Evolutionary conservation across 352 stramenopile species (phyloP), one percentile per base, ranked within the genome.

Genomic region (Plasmopara viticola): DNA sequence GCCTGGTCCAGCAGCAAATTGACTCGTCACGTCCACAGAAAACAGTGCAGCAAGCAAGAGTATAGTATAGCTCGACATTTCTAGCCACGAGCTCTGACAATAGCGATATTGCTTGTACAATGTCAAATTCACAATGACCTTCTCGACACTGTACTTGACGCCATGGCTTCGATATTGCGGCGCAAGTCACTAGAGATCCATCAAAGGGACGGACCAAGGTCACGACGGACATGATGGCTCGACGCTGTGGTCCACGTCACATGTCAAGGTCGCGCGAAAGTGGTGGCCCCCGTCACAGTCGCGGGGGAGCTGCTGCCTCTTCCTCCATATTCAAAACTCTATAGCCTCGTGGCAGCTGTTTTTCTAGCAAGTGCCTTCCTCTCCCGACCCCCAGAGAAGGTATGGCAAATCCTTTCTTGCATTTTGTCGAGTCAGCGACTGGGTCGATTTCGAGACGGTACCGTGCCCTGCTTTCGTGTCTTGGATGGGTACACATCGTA

Each of bases 401-500:
- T 20, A 9, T 53, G 35, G 52, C 58, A 65, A 65, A 65, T 61
- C 58, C 47, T 57, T 57, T 40, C 52, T 58, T 52, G 52, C 47
- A 20, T 37, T 20, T 25, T 38, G 5, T 18, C 2, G 28, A 37
- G 12, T 39, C 25, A 64, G 57, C 60, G 44, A 33, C 53, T 14
- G 9, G 13, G 37, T 37, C 13, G 25, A 10, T 18, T 44, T 50
- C 51, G 51, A 64, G 41, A 66, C 58, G 53, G 53, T 65, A 58
- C 9, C 14, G 15, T 17, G 0, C 14, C 4, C 1, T 41, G 37
- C n/a, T 38, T 38, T 38, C 33, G 33, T 35, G 31, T 35, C 10
- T 35, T 14, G n/a, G 6, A 66, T 66, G 53, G 53, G 46, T 58
- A 51, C 48, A 51, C 34, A 33, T 29, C 2, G 31, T 50, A 30